A percentile compares a stretch with the other conserved stretches of the same genome.
phyloP scores from a whole-genome alignment of 2,329 filamentous ascomycete genomes.

The Botryotinia globosa region DNA sequence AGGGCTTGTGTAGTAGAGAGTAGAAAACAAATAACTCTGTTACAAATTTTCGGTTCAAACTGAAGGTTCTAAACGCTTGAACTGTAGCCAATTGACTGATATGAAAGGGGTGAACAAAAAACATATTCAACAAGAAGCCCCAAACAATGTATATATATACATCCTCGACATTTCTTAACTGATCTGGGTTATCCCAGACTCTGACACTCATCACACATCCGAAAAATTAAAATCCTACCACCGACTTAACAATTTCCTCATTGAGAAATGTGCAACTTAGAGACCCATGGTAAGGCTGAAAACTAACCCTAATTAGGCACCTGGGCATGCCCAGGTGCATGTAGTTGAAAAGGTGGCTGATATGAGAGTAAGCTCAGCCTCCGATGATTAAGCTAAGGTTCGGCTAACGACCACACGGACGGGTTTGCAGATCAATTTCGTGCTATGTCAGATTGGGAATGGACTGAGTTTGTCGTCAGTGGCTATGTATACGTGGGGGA shows the following conservation, averaged over 20 bases:
- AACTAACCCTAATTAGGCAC: neutral
- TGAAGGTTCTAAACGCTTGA: neutral
- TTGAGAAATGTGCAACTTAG: neutral
- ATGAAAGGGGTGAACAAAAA: neutral
- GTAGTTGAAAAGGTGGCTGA: conserved; percentile 12
- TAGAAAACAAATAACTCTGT: neutral
- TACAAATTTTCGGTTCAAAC: neutral
- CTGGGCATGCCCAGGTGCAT: too few species aligned
- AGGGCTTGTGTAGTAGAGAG: neutral
- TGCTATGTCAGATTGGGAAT: neutral
- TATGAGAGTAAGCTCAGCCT: conserved; percentile 4
- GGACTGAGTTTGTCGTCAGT: neutral
- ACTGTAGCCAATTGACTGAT: neutral
- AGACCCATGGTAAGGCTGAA: neutral
- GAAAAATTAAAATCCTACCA: neutral
- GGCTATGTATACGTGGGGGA: neutral
- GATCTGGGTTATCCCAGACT: neutral
- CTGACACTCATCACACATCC: neutral
- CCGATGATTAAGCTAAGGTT: conserved; percentile 9
- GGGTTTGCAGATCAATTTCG: neutral
- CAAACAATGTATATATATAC: conserved; percentile 13
- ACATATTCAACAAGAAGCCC: neutral
- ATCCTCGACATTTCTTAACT: neutral
- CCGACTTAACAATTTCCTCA: neutral
- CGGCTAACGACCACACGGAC: neutral